Conservation (phyloP, 768 basidiomycete species). For the Phylloporus scabripes region DNA sequence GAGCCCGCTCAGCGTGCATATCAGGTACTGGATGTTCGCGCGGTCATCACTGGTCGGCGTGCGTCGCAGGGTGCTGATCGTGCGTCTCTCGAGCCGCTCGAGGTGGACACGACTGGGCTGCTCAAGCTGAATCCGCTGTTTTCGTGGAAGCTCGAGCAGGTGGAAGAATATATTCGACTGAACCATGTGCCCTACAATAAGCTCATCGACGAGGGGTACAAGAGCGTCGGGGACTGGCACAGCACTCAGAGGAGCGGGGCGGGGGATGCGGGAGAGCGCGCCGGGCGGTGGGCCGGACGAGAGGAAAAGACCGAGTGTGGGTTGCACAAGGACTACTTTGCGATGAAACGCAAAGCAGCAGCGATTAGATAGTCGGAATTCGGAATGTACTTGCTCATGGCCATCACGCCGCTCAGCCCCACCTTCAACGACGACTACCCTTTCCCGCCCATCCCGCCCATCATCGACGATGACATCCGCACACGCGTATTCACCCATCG, state of each 20-base stretch:
- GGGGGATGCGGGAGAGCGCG: slow-evolving; percentile 72
- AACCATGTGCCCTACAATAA: slow-evolving; percentile 85
- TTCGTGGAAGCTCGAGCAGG: slow-evolving; percentile 77
- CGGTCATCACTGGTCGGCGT: slow-evolving; percentile 93
- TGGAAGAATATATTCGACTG: slow-evolving; percentile 78
- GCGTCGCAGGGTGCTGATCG: slow-evolving; percentile 93
- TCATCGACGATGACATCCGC: slow-evolving; percentile 41
- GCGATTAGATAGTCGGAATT: background rate
- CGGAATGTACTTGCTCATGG: slow-evolving; percentile 1
- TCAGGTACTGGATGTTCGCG: slow-evolving; percentile 64
- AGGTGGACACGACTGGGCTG: slow-evolving; percentile 85
- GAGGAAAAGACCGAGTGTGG: slow-evolving; percentile 92
- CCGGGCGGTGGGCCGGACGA: slow-evolving; percentile 87
- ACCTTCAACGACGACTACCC: slow-evolving; percentile 28
- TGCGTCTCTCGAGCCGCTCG: slow-evolving; percentile 73
- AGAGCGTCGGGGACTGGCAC: slow-evolving; percentile 97
- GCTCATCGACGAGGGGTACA: slow-evolving; percentile 86
- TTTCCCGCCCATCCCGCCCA: slow-evolving; percentile 55
- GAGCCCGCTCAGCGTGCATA: slow-evolving; percentile 92
- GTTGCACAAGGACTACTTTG: slow-evolving; percentile 86
- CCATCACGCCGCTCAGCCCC: slow-evolving; percentile 19
- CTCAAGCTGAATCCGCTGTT: slow-evolving; percentile 94
- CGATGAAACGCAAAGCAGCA: slow-evolving; percentile 53
- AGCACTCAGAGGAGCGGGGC: slow-evolving; percentile 70
- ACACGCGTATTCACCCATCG: slow-evolving; percentile 72